Conservation (phyloP, 163 green algal genomes). For the Chlorella variabilis region DNA sequence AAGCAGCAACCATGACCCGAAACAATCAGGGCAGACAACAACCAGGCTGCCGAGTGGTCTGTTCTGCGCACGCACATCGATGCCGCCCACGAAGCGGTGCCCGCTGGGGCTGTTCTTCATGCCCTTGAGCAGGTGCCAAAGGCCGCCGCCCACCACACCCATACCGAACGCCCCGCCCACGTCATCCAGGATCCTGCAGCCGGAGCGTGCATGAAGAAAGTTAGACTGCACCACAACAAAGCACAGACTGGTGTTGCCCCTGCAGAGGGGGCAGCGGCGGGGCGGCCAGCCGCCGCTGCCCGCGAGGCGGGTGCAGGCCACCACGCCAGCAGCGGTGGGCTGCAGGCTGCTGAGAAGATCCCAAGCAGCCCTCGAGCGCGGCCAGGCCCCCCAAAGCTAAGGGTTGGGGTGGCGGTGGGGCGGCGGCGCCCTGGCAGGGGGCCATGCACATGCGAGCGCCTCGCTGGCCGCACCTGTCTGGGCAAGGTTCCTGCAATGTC, state of each 20-base stretch:
- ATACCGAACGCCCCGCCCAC: conserved; percentile 98
- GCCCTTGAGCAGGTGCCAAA: conserved; percentile 94
- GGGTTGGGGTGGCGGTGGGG: neutral
- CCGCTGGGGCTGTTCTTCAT: conserved; percentile 91
- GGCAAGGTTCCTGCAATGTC: conserved; percentile 54
- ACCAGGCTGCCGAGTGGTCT: no score
- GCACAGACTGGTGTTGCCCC: no score
- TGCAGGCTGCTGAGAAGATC: no score
- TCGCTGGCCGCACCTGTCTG: conserved; percentile 46
- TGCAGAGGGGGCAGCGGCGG: no score
- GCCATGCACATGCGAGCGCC: neutral
- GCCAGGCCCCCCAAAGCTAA: neutral
- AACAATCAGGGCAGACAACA: neutral
- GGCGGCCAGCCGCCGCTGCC: neutral
- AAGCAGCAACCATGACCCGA: no score
- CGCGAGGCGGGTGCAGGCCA: no score
- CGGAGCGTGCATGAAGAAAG: no score
- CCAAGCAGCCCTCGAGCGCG: no score
- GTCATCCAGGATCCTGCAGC: conserved; percentile 96
- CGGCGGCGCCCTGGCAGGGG: neutral
- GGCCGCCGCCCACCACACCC: conserved; percentile 94
- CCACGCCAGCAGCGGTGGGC: no score
- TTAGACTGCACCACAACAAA: neutral
- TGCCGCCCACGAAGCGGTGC: conserved; percentile 74
- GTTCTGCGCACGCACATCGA: no score